Conservation (phyloP, 2,329 filamentous ascomycete genomes). For the Sclerotinia sclerotiorum region DNA sequence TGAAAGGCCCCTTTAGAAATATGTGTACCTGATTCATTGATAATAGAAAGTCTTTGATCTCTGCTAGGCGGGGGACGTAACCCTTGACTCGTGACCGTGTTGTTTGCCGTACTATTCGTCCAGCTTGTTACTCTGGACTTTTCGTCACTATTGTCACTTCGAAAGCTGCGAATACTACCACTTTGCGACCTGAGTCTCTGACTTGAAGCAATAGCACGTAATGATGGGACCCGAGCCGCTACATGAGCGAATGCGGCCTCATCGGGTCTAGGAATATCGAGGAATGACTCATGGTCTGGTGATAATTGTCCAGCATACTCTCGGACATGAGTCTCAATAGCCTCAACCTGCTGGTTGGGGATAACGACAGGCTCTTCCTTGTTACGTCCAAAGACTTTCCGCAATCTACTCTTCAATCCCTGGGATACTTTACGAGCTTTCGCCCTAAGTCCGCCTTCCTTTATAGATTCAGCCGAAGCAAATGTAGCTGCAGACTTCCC, state of each 20-base stretch:
- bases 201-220: slow-evolving; percentile 50
- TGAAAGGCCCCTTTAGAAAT: slow-evolving; percentile 44
- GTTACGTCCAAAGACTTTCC: slow-evolving; percentile 52
- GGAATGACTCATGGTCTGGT: slow-evolving; percentile 39
- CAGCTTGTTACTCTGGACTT: slow-evolving; percentile 72
- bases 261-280: slow-evolving; percentile 42
- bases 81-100: slow-evolving; percentile 48
- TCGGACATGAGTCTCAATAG: slow-evolving; percentile 41
- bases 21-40: slow-evolving; percentile 56
- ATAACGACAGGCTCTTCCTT: slow-evolving; percentile 43
- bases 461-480: slow-evolving; percentile 30
- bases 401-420: slow-evolving; percentile 61
- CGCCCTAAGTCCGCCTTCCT: slow-evolving; percentile 46
- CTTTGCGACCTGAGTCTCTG: slow-evolving; percentile 53
- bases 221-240: slow-evolving; percentile 50
- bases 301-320: slow-evolving; percentile 33
- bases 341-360: slow-evolving; percentile 55
- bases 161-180: slow-evolving; percentile 55
- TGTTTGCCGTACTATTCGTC: slow-evolving; percentile 59
- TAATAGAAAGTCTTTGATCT: slow-evolving; percentile 63
- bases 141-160: slow-evolving; percentile 47
- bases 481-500: slow-evolving; percentile 39
- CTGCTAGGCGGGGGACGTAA: slow-evolving; percentile 42
- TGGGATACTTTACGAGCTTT: slow-evolving; percentile 63
- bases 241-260: slow-evolving; percentile 51